phyloP scores from a whole-genome alignment of 352 stramenopile genomes.

The Globisporangium abappressorium region DNA sequence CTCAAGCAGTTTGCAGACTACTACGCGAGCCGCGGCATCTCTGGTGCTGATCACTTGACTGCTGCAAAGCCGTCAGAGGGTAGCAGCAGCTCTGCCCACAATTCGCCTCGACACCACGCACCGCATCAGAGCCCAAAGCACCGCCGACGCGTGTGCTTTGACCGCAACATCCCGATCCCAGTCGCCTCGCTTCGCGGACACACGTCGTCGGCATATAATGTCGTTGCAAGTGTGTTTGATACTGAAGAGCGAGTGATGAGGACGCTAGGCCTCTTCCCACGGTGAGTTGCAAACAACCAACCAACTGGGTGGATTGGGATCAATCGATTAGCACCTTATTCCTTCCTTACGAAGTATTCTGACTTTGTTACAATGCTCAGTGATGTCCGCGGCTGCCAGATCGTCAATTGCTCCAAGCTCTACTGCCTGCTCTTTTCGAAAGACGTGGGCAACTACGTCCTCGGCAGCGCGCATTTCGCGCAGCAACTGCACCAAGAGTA shows the following conservation, averaged over 20 bases:
- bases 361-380: neutral
- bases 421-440: constrained; percentile 48
- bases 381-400: constrained; percentile 20
- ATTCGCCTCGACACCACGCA: neutral
- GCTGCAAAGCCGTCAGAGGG: constrained; percentile 5
- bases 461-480: constrained; percentile 35
- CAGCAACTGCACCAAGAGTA: constrained; percentile 22
- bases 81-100: neutral
- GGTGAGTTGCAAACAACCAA: constrained; percentile 13
- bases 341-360: neutral
- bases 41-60: constrained; percentile 46
- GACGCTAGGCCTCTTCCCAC: constrained; percentile 13
- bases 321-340: neutral
- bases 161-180: neutral
- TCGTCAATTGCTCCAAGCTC: constrained; percentile 43
- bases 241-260: constrained; percentile 20
- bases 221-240: constrained; percentile 42
- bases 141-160: constrained; percentile 2
- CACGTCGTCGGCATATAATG: constrained; percentile 14
- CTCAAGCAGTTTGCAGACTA: constrained; percentile 68
- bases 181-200: constrained; percentile 22
- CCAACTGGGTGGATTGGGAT: neutral
- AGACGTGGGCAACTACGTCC: constrained; percentile 28
- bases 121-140: constrained; percentile 2
- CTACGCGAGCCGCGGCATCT: constrained; percentile 65